These are phyloP conservation scores for Quercus phellos DNA, from an alignment of 331 rosid genomes.

Conservation along the genomic window DNA sequence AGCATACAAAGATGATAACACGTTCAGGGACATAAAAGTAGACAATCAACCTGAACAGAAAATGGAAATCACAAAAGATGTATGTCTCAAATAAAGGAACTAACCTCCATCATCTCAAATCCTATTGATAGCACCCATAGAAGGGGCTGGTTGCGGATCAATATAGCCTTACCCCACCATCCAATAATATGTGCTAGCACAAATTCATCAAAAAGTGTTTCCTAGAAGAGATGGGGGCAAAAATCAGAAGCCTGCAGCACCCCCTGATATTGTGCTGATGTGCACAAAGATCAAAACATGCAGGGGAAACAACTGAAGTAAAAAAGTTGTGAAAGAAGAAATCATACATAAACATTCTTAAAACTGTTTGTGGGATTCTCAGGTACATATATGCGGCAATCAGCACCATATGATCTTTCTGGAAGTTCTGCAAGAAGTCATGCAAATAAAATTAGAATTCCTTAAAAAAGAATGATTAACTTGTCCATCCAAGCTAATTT, in stretches of 20 bases:
- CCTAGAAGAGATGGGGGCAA: constrained; percentile 37
- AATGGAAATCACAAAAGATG: not conserved
- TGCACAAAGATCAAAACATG: not conserved
- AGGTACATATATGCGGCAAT: constrained; percentile 88
- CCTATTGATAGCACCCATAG: constrained; percentile 93
- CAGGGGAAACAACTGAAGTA: constrained; percentile 7
- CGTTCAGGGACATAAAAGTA: not conserved
- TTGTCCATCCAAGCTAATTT: not conserved
- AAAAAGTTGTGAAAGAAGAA: constrained; percentile 51
- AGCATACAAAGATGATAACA: not conserved
- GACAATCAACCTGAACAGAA: not conserved
- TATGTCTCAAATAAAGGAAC: constrained; percentile 20
- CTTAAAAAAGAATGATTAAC: constrained; percentile 4
- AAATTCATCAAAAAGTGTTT: constrained; percentile 94
- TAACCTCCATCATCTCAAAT: constrained; percentile 94
- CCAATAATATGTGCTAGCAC: constrained; percentile 96
- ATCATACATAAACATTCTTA: constrained; percentile 98
- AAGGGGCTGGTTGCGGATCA: constrained; percentile 98
- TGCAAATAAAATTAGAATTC: constrained; percentile 12
- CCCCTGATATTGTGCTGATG: not conserved
- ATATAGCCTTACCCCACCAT: constrained; percentile 99
- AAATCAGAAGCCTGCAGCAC: constrained; percentile 14
- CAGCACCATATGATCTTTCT: constrained; percentile 93
- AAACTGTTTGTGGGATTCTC: constrained; percentile 90
- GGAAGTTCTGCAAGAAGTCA: constrained; percentile 79